Evolutionary conservation across 192 early-diverging fungal species (phyloP), one percentile per base, ranked within the genome.

Genomic region (Dissophora ornata): DNA sequence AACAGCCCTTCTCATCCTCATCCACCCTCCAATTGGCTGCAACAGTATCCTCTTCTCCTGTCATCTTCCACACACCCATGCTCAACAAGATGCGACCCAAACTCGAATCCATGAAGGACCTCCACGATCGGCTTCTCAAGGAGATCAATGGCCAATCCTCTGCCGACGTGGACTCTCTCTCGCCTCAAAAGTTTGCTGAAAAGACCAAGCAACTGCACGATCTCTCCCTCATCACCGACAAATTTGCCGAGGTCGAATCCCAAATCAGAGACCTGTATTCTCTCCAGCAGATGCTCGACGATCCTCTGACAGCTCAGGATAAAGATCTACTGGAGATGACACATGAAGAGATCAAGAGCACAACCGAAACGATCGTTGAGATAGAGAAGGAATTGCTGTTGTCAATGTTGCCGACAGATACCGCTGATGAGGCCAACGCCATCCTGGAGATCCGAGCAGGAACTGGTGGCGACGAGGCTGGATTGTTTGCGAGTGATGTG

Each of bases 391-490:
- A 90, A 13, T 65, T 93, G 21, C 58, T 94, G 7, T 46, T 74
- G 26, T 83, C 66, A 1, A 79, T 94, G 57, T 49, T 91, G 18
- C 90, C 92, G 18, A 88, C 84, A 38, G 93, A 94, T 67, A 51
- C 78, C 18, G 87, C 88, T 3, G 93, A 94, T 55, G 81, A 86
- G 48, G 91, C 83, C 12, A 85, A 80, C 32, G 92, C 89, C 0
- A 86, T 94, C 24, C 64, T 94, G 19, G 93, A 94, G 80, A 85
- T 94, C 32, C 81, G 93, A 1, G 86, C 93, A 1, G 93, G 92
- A 15, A 87, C 93, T 1, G 93, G 93, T 13, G 93, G 93, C 13
- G 88, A 90, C 81, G 93, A 94, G 66, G 91, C 93, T 0, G 84
- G 87, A 16, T 57, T 94, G 47, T 94, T 94, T 69, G 87, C 85